Percentiles rank a stretch among this genome's conserved stretches.
phyloP scores from a whole-genome alignment of 208 protist genomes.

The Trypanosoma conorhini region DNA sequence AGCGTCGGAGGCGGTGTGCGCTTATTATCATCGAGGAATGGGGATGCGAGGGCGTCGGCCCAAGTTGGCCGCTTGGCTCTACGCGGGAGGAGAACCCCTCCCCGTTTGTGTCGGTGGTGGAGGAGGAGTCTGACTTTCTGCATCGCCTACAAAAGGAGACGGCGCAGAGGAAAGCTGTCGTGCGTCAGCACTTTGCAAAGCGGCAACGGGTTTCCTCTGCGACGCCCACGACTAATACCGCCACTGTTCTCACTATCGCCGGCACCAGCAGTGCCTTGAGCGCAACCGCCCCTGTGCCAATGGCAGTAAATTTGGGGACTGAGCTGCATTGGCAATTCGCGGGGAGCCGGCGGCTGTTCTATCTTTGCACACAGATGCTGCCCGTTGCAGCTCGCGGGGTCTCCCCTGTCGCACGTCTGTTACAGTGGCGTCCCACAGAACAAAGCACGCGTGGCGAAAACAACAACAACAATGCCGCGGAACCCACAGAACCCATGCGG shows the following conservation, averaged over 20 bases:
- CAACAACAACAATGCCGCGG: background rate
- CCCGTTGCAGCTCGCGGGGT: background rate
- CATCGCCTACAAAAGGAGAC: constrained; percentile 9
- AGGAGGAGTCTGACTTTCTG: constrained; percentile 19
- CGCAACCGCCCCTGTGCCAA: background rate
- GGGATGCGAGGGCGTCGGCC: background rate
- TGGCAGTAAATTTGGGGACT: background rate
- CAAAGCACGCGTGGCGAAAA: background rate
- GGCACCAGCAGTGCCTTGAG: background rate
- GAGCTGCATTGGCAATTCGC: constrained; percentile 2
- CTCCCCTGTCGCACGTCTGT: constrained; percentile 13
- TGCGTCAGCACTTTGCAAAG: background rate
- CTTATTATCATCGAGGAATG: constrained; percentile 58
- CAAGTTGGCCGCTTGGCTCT: background rate
- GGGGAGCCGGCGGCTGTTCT: constrained; percentile 23
- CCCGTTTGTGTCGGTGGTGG: background rate
- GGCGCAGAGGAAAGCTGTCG: background rate
- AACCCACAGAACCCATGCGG: background rate
- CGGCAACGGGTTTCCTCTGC: background rate
- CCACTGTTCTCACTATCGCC: background rate
- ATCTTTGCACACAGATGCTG: constrained; percentile 19
- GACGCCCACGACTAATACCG: background rate
- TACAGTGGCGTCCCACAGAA: constrained; percentile 17
- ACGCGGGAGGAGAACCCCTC: background rate
- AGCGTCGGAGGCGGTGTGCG: constrained; percentile 56